Percentiles rank a stretch among this genome's conserved stretches.
phyloP scores from a whole-genome alignment of 352 stramenopile species.

The Phytophthora sp. region DNA sequence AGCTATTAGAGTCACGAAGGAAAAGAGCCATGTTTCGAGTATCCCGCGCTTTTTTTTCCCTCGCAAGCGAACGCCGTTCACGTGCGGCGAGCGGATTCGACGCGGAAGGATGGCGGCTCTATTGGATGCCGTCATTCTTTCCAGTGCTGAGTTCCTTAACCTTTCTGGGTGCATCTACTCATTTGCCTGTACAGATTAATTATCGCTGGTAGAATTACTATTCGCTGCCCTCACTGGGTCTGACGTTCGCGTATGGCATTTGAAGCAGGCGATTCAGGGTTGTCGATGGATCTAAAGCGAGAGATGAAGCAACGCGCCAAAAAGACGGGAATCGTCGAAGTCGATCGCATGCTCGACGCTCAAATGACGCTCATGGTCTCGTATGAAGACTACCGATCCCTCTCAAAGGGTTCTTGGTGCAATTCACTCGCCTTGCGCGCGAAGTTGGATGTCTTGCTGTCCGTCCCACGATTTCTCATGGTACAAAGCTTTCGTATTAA shows the following conservation, averaged over 20 bases:
- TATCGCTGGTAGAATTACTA: too few relatives aligned
- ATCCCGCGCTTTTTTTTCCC: slow-evolving; percentile 63
- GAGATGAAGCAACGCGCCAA: slow-evolving; percentile 24
- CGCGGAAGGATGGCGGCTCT: slow-evolving; percentile 17
- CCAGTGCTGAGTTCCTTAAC: slow-evolving; percentile 17
- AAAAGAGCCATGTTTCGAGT: slow-evolving; percentile 12
- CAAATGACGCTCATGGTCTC: slow-evolving; percentile 47
- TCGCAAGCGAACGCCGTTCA: slow-evolving; percentile 34
- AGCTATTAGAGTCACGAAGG: background rate
- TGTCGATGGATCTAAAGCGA: slow-evolving; percentile 16
- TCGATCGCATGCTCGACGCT: slow-evolving; percentile 47
- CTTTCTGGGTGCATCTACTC: slow-evolving; percentile 26
- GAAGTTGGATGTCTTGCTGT: slow-evolving; percentile 44
- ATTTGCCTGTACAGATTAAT: slow-evolving; percentile 22
- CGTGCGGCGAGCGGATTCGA: slow-evolving; percentile 31
- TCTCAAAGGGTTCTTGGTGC: slow-evolving; percentile 28
- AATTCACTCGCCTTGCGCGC: background rate
- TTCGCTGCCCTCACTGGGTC: too few relatives aligned
- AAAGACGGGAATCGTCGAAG: slow-evolving; percentile 34
- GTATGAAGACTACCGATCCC: slow-evolving; percentile 45
- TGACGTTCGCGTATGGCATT: background rate
- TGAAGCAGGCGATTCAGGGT: background rate
- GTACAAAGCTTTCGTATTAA: slow-evolving; percentile 20
- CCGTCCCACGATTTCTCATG: slow-evolving; percentile 50
- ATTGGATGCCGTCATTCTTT: slow-evolving; percentile 32